Percentiles rank a stretch among this genome's conserved stretches.
These are phyloP conservation scores for Geotrichum fermentans DNA, from an alignment of 1,139 yeast genomes.

Conservation along the genomic window DNA sequence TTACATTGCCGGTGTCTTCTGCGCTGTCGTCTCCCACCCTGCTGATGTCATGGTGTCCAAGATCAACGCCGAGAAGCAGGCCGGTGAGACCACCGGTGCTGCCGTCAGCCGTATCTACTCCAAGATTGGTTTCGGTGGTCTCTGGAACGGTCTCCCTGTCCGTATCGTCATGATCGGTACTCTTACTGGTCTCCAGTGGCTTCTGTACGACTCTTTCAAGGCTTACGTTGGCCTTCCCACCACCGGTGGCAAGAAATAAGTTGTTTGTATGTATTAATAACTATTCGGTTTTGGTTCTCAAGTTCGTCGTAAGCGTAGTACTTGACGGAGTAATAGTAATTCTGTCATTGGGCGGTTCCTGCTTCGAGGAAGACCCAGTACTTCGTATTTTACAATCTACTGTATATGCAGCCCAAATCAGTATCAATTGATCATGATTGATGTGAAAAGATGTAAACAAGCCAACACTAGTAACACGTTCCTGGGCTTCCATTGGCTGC, in stretches of 20 bases:
- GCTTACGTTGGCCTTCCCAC: slow-evolving; percentile 75
- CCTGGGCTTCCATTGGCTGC: no score
- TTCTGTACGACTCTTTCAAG: slow-evolving; percentile 76
- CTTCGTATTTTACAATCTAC: no score
- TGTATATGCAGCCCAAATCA: no score
- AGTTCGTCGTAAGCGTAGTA: no score
- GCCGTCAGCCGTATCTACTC: slow-evolving; percentile 59
- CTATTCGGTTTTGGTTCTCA: neutral
- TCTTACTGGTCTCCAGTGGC: slow-evolving; percentile 81
- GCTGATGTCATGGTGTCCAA: slow-evolving; percentile 85
- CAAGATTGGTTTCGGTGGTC: slow-evolving; percentile 65
- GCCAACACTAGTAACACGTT: no score
- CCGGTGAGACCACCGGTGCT: slow-evolving; percentile 51
- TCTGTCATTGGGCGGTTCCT: no score
- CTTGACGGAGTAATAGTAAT: no score
- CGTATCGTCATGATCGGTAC: slow-evolving; percentile 86
- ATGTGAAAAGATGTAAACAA: no score
- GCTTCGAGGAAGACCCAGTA: no score
- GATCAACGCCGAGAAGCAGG: slow-evolving; percentile 57
- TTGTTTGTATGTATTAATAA: neutral
- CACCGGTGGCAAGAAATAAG: slow-evolving; percentile 45
- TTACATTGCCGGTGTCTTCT: slow-evolving; percentile 77
- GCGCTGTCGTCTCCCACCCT: slow-evolving; percentile 80
- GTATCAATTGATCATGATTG: no score
- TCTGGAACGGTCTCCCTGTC: slow-evolving; percentile 78